These are phyloP conservation scores for Begonia loranthoides DNA, from an alignment of 306 rosid species.

Conservation along the genomic window DNA sequence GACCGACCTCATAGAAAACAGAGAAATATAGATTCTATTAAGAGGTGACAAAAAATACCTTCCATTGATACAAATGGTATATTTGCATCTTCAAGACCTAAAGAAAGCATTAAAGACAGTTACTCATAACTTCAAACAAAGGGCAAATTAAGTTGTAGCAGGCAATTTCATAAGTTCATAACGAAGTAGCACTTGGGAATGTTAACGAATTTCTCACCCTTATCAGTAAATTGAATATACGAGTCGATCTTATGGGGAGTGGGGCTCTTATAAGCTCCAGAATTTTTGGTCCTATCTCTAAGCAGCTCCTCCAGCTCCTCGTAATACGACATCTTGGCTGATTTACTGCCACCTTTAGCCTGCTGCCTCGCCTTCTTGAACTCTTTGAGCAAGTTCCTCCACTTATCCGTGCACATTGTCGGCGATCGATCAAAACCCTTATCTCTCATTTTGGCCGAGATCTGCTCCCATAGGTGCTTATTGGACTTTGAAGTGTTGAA, in stretches of 20 bases:
- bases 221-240: constrained; percentile 68
- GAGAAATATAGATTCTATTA: no score
- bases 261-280: constrained; percentile 36
- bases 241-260: constrained; percentile 67
- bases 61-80: no score
- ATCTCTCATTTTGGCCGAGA: constrained; percentile 74
- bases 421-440: constrained; percentile 91
- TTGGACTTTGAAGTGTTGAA: constrained; percentile 86
- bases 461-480: constrained; percentile 92
- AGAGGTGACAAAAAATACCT: no score
- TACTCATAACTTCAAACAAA: not conserved
- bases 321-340: constrained; percentile 80
- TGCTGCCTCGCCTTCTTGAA: constrained; percentile 85
- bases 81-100: no score
- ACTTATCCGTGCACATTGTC: constrained; percentile 94
- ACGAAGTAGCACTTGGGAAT: no score
- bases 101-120: no score
- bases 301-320: constrained; percentile 87
- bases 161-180: no score
- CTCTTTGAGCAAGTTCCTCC: constrained; percentile 93
- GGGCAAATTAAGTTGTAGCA: no score
- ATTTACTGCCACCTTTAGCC: constrained; percentile 49
- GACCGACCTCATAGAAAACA: no score
- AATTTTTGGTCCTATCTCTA: constrained; percentile 47
- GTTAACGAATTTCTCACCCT: constrained; percentile 23